A percentile compares a stretch with the other conserved stretches of the same genome.
Evolutionary conservation across 2,329 filamentous ascomycete species (phyloP).

Genomic region (Waltergamsia citrina): DNA sequence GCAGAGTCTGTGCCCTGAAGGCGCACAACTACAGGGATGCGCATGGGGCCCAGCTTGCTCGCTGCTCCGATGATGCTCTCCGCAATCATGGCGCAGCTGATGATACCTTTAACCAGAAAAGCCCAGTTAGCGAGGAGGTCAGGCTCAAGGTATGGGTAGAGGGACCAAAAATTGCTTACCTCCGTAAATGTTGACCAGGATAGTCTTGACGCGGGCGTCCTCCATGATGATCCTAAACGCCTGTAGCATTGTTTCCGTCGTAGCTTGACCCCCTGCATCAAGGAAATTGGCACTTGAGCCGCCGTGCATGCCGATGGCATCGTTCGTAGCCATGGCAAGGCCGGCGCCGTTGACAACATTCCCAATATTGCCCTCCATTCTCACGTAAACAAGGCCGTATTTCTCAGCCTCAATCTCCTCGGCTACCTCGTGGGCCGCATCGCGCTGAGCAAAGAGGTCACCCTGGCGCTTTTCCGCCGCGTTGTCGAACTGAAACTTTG

Average conservation of each 20-base stretch:
- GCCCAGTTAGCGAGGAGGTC: not conserved
- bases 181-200: conserved; percentile 49
- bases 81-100: conserved; percentile 40
- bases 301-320: conserved; percentile 60
- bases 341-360: conserved; percentile 86
- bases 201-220: conserved; percentile 61
- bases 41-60: conserved; percentile 21
- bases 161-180: conserved; percentile 12
- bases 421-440: conserved; percentile 18
- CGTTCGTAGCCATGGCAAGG: conserved; percentile 84
- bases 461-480: conserved; percentile 30
- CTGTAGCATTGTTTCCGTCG: conserved; percentile 67
- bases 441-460: conserved; percentile 26
- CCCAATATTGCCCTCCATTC: conserved; percentile 54
- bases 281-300: conserved; percentile 74
- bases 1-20: conserved; percentile 37
- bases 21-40: conserved; percentile 33
- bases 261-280: conserved; percentile 85
- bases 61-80: conserved; percentile 35
- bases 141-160: not conserved
- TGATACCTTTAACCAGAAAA: conserved; percentile 26
- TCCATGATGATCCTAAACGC: conserved; percentile 65
- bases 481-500: conserved; percentile 38
- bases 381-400: conserved; percentile 73
- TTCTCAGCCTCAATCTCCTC: conserved; percentile 32